Evolutionary conservation across 2,329 filamentous ascomycete species (phyloP), one percentile per base, ranked within the genome.

Genomic region (Leptoxyphium fumago): DNA sequence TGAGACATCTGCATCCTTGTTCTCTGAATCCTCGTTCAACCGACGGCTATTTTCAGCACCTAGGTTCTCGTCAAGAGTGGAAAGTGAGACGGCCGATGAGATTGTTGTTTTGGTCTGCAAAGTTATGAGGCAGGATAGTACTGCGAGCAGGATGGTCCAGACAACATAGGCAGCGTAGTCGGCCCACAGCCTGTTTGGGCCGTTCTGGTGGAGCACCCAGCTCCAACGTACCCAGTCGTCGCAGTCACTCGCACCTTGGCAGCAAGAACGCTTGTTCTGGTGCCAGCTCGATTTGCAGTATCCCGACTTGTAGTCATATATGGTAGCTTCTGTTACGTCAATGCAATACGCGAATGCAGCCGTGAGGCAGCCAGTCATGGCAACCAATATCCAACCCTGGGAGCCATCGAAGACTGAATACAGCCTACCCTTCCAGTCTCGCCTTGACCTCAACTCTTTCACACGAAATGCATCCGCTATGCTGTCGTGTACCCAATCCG

Each of bases 401-500:
- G 82, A 80, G 41, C 84, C 83, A 58, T 98, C 91, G 47, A 91
- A 84, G 56, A 83, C 73, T 1, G 84, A 75, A 39, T 77, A 68
- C 11, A 94, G 53, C 40, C 83, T 79, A n/a, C 89, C 89, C 59
- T 81, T 80, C 48, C 94, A 74, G 64, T 89, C 91, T 61, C 82
- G 93, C 41, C 87, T 74, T 55, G 75, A 80, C 41, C 86, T 78
- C 34, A 98, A 72, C 43, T 80, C 80, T 61, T 93, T 91, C 41
- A 93, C 78, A 21, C 91, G 83, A 55, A 87, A 85, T 9, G 88
- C 86, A 64, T 96, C 91, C 56, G 87, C 85, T 53, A 98, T 95
- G 61, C 83, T 88, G 63, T 98, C 91, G 60, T 94, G 89, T 1
- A 98, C 88, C 91, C 91, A 98, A 62, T 98, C 89, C 44, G 86